Evolutionary conservation across 495 filamentous ascomycete species (phyloP).

Genomic region (Cercophora scortea): DNA sequence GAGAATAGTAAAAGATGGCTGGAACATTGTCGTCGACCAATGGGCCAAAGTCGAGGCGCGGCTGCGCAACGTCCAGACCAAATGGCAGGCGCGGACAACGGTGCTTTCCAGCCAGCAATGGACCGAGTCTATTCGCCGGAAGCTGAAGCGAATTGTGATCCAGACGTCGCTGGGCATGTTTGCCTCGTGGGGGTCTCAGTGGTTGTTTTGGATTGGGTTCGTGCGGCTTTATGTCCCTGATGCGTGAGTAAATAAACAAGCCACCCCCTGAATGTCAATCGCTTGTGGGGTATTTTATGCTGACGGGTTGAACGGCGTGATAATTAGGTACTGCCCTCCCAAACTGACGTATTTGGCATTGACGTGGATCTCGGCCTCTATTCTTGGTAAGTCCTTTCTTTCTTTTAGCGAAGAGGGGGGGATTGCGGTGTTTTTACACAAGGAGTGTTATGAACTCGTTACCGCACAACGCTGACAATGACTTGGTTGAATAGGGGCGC

Average conservation of each 20-base stretch:
- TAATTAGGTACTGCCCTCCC: not conserved
- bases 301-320: no score
- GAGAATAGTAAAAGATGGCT: no score
- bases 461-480: no score
- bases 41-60: no score
- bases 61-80: not conserved
- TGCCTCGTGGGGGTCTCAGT: not conserved
- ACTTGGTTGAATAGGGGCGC: not conserved
- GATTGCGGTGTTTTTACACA: no score
- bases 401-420: no score
- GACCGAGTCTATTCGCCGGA: not conserved
- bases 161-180: not conserved
- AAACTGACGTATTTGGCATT: not conserved
- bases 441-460: no score
- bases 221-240: not conserved
- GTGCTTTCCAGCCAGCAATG: not conserved
- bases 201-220: conserved; percentile 1
- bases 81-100: not conserved
- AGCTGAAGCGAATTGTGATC: not conserved
- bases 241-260: not conserved
- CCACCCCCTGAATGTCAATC: no score
- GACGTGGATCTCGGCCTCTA: not conserved
- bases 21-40: no score
- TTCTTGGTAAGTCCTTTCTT: not conserved
- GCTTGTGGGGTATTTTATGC: no score